Evolutionary conservation across 2,329 filamentous ascomycete genomes (phyloP), one percentile per base, ranked within the genome.

Genomic region (Aspergillus udagawae): DNA sequence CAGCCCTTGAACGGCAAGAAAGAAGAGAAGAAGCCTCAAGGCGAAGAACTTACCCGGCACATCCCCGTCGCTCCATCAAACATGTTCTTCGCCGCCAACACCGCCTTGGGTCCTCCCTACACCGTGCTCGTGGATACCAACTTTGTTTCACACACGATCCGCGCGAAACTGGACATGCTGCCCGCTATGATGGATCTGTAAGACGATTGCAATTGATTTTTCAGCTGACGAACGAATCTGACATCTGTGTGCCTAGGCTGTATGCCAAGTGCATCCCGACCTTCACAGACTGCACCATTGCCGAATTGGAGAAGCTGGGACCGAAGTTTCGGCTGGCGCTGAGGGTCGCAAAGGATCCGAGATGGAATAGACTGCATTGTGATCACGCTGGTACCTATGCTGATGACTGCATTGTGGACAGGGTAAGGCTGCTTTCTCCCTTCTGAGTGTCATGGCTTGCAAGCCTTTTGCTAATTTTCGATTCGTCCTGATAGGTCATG

Each of bases 11-110:
- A 51, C 4, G 48, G 20, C 42, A 49, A 53, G 23, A 58, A 61
- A n/a, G 42, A 57, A 52, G 59, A 64, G 32, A 55, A 55, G 25
- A 62, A 59, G 23, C 50, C 57, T 20, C 58, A 65, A 51, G 44
- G 55, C n/a, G 54, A 60, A 21, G 63, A 66, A 41, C 23, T 64
- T 10, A 56, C 54, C 28, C 58, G 58, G 12, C 56, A 61, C 49
- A 38, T 67, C 28, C 52, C 53, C 38, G 50, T 55, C 78, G 88
- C 90, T 69, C 89, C 91, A 12, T 91, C 89, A 21, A 84, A 86
- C 60, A 86, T 96, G 76, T 96, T 95, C 84, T 95, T 95, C 77
- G 84, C 90, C 70, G 88, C 91, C 80, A 97, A 97, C 78, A 88
- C 87, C 53, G 89, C 90, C 53, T 85, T 97, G 48, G 86, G 90